Base-by-base conservation (phyloP, 768 basidiomycete genomes). In the Podaxis pistillaris region DNA sequence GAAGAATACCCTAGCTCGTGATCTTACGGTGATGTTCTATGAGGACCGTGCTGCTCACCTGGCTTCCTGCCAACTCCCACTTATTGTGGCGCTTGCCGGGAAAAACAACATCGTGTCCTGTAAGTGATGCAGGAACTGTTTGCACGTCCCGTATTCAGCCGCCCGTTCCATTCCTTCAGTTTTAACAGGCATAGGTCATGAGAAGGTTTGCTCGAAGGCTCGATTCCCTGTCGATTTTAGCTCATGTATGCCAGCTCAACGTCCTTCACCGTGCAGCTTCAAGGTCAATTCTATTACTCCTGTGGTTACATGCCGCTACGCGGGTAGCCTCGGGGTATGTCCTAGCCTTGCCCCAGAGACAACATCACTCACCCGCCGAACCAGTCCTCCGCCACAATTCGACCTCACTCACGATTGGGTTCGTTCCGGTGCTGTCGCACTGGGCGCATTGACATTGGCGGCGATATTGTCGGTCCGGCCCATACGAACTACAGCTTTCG, bases 91-190 rank as follows among this genome's bases (percentile, higher is more conserved):
- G 4, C 71, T 86, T 8, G 83, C 83, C 1, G 81, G 81, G 15
- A 86, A 86, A 73, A 86, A 86, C 68, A 85, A 84, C 65, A 64
- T 84, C 49, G 78, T 86, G 50, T 84, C 83, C 9, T 78, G 83
- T 82, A 66, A 68, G 72, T 63, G 26, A 22, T 22, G 17, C 54
- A 38, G 38, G 13, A 59, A 44, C 36, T 13, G 11, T 46, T 24
- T 50, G 26, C 33, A 26, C 41, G 22, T 13, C 36, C 24, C 4
- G 44, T 38, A 26, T 28, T 38, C 55, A 24, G 40, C 28, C 50
- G 46, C 28, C 50, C 51, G 4, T n/a, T 8, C 6, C 30, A 33
- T 33, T 33, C 41, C 51, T 49, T 17, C 56, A 84, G 83, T 75
- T 68, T 55, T 85, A 53, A 86, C 83, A 11, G 84, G 85, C 3